These are phyloP conservation scores for Pholiota conissans DNA, from an alignment of 768 basidiomycete species.

Conservation along the genomic window DNA sequence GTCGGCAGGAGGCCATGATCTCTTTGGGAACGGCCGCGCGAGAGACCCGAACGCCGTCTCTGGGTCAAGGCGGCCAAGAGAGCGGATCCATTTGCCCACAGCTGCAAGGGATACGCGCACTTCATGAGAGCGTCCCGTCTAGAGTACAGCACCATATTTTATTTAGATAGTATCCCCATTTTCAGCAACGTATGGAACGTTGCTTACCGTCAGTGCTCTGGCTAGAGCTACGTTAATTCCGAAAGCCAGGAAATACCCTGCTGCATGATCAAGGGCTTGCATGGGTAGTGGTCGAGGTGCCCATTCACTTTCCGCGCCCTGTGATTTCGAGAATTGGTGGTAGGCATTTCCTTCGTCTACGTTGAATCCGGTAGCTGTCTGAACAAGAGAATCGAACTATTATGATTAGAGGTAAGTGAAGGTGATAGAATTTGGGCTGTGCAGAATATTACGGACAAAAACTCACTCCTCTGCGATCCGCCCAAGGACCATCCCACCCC, in stretches of 20 bases:
- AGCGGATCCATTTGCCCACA: conserved; percentile 57
- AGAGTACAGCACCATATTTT: not conserved
- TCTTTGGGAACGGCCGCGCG: conserved; percentile 36
- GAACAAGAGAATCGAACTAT: conserved; percentile 65
- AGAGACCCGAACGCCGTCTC: conserved; percentile 36
- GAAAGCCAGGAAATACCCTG: conserved; percentile 58
- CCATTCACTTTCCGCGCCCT: conserved; percentile 3
- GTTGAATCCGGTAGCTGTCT: conserved; percentile 63
- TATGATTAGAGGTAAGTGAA: not conserved
- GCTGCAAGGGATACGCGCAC: conserved; percentile 59
- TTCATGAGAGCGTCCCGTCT: conserved; percentile 65
- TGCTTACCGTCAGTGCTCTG: conserved; percentile 45
- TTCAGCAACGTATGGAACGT: no score
- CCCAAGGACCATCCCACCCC: conserved; percentile 61
- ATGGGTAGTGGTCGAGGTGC: conserved; percentile 45
- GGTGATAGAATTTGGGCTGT: not conserved
- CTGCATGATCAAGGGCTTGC: conserved; percentile 61
- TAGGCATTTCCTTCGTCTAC: conserved; percentile 54
- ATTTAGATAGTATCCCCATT: no score
- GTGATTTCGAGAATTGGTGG: conserved; percentile 23
- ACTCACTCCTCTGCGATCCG: conserved; percentile 49
- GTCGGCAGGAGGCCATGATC: conserved; percentile 19
- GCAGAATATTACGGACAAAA: not conserved
- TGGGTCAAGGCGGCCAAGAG: conserved; percentile 47
- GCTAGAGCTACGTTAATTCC: conserved; percentile 58